A percentile compares a stretch with the other conserved stretches of the same genome.
These are phyloP conservation scores for Blastocystis hominis DNA, from an alignment of 352 stramenopile genomes.

Conservation along the genomic window DNA sequence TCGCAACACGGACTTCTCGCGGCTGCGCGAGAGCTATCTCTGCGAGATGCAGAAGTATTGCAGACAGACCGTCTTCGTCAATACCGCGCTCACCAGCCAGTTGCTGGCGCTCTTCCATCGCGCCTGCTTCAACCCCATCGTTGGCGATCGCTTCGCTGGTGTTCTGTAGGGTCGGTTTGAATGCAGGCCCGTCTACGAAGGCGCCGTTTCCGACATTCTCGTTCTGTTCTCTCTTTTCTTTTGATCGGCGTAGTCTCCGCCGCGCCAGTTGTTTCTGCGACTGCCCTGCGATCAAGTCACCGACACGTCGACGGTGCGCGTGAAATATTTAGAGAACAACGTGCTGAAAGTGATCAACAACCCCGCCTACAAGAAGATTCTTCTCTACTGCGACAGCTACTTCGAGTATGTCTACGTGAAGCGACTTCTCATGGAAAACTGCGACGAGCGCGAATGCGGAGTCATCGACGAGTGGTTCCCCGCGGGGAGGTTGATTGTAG, in stretches of 20 bases:
- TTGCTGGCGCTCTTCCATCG: constrained; percentile 28
- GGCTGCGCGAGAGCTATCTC: constrained; percentile 40
- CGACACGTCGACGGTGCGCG: not conserved
- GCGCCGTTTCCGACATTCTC: constrained; percentile 20
- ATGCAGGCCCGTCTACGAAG: constrained; percentile 8
- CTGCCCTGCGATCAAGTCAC: not conserved
- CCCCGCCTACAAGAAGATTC: constrained; percentile 23
- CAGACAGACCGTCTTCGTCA: constrained; percentile 48
- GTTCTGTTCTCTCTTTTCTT: not conserved
- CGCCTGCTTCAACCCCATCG: constrained; percentile 15
- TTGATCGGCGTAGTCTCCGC: not conserved
- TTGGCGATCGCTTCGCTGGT: not conserved
- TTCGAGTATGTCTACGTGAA: constrained; percentile 56
- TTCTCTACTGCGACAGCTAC: constrained; percentile 54
- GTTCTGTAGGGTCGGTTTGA: constrained; percentile 21
- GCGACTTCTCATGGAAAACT: constrained; percentile 50
- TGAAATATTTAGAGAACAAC: constrained; percentile 33
- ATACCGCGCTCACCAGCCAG: not conserved
- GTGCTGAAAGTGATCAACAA: constrained; percentile 53
- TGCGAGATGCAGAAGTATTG: constrained; percentile 52
- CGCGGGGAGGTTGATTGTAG: not conserved
- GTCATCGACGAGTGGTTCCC: constrained; percentile 37
- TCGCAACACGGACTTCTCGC: constrained; percentile 53
- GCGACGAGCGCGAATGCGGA: constrained; percentile 38
- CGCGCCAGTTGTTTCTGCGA: constrained; percentile 47